Evolutionary conservation across 768 basidiomycete genomes (phyloP).

Genomic region (Pleurotus ostreatus): DNA sequence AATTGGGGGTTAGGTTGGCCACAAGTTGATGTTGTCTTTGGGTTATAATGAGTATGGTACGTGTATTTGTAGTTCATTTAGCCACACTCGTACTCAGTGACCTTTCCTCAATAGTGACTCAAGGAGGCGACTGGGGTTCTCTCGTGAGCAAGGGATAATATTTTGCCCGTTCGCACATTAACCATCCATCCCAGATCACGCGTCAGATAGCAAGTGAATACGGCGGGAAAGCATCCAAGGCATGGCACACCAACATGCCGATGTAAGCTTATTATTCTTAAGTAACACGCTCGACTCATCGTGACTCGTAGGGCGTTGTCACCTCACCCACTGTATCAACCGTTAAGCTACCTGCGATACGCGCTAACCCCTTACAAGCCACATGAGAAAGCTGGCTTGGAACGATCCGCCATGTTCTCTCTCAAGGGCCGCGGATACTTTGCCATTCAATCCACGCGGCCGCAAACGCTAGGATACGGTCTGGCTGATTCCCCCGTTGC

Average conservation of each 20-base stretch:
- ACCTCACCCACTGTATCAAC: conserved; percentile 19
- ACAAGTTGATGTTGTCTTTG: conserved; percentile 45
- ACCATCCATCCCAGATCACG: conserved; percentile 24
- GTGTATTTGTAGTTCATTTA: neutral
- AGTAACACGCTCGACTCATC: neutral
- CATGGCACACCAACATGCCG: conserved; percentile 42
- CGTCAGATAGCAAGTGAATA: conserved; percentile 27
- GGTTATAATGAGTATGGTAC: conserved; percentile 46
- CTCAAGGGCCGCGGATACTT: conserved; percentile 33
- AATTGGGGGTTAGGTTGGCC: conserved; percentile 26
- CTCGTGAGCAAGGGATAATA: conserved; percentile 1
- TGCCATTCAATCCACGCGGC: conserved; percentile 38
- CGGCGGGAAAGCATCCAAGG: conserved; percentile 36
- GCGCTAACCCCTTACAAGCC: conserved; percentile 24
- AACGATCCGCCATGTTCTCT: conserved; percentile 23
- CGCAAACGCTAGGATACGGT: conserved; percentile 51
- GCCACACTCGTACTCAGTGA: neutral
- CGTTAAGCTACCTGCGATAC: conserved; percentile 21
- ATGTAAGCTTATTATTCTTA: conserved; percentile 21
- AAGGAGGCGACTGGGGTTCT: conserved; percentile 31
- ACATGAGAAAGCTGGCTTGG: conserved; percentile 29
- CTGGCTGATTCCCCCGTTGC: conserved; percentile 57
- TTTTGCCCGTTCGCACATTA: no score
- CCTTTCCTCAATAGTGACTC: conserved; percentile 29
- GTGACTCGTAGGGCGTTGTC: conserved; percentile 10